A percentile compares a stretch with the other conserved stretches of the same genome.
These are phyloP conservation scores for Capsella rubella DNA, from an alignment of 441 rosid species.

Conservation along the genomic window DNA sequence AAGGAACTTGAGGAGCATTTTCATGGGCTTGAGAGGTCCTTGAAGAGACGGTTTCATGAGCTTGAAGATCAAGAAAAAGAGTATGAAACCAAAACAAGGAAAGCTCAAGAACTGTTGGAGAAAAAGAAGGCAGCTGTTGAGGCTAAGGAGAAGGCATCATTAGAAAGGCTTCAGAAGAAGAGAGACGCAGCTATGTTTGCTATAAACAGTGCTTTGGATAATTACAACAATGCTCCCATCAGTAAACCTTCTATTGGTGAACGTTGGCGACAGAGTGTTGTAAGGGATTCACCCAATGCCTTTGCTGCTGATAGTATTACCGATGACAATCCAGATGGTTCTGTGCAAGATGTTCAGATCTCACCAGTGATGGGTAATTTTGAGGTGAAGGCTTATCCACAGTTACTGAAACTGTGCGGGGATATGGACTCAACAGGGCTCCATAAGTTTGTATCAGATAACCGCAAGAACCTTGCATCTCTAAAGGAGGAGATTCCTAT, in stretches of 20 bases:
- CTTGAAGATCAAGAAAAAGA: constrained; percentile 93
- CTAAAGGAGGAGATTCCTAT: constrained; percentile 86
- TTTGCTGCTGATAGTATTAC: constrained; percentile 50
- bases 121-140: constrained; percentile 76
- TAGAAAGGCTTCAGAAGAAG: constrained; percentile 85
- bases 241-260: constrained; percentile 52
- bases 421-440: constrained; percentile 89
- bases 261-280: constrained; percentile 42
- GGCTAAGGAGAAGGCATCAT: constrained; percentile 77
- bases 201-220: constrained; percentile 67
- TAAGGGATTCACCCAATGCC: constrained; percentile 55
- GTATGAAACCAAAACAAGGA: constrained; percentile 71
- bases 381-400: constrained; percentile 80
- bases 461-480: constrained; percentile 92
- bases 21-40: constrained; percentile 95
- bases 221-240: constrained; percentile 64
- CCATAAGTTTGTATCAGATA: constrained; percentile 93
- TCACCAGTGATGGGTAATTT: constrained; percentile 55
- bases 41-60: constrained; percentile 97
- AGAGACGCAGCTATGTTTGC: constrained; percentile 83
- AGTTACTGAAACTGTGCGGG: constrained; percentile 71
- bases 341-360: constrained; percentile 55
- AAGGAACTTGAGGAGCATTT: constrained; percentile 96
- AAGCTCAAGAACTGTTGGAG: constrained; percentile 75
- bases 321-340: constrained; percentile 42